Evolutionary conservation across 495 filamentous ascomycete genomes (phyloP).

Genomic region (Tuber borchii): DNA sequence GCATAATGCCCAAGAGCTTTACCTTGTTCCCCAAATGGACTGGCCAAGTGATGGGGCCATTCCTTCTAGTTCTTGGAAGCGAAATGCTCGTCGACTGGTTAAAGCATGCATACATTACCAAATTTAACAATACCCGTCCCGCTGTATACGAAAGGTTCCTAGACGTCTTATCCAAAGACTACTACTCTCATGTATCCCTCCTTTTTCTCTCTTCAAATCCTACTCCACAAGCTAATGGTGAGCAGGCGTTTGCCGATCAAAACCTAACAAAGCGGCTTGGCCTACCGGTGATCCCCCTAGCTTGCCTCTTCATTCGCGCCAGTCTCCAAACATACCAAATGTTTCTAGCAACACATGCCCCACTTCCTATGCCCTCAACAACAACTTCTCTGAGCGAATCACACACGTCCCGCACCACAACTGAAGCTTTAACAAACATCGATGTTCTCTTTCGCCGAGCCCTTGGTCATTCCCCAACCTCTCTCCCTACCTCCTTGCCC

Average conservation of each 20-base stretch:
- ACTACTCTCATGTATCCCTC: constrained; percentile 74
- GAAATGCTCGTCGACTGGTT: constrained; percentile 97
- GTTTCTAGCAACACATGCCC: constrained; percentile 82
- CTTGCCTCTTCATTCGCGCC: constrained; percentile 90
- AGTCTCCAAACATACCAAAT: constrained; percentile 96
- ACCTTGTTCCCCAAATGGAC: constrained; percentile 81
- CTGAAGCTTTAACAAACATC: constrained; percentile 64
- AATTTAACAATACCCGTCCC: constrained; percentile 95
- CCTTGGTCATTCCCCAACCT: constrained; percentile 54
- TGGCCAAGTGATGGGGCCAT: constrained; percentile 82
- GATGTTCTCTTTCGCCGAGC: constrained; percentile 68
- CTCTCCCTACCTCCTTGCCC: constrained; percentile 42
- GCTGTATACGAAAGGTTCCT: constrained; percentile 80
- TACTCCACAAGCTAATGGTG: constrained; percentile 4
- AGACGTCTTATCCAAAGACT: constrained; percentile 91
- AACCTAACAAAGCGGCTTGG: constrained; percentile 84
- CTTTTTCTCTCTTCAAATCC: background rate
- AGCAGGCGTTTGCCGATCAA: constrained; percentile 77
- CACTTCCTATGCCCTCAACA: constrained; percentile 61
- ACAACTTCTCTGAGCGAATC: constrained; percentile 58
- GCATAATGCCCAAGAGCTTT: constrained; percentile 76
- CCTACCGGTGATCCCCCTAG: constrained; percentile 83
- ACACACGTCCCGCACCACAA: constrained; percentile 59
- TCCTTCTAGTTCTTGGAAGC: constrained; percentile 84
- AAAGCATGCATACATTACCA: constrained; percentile 95